Base-by-base conservation (phyloP, 768 basidiomycete species). In the Collybia sp. region DNA sequence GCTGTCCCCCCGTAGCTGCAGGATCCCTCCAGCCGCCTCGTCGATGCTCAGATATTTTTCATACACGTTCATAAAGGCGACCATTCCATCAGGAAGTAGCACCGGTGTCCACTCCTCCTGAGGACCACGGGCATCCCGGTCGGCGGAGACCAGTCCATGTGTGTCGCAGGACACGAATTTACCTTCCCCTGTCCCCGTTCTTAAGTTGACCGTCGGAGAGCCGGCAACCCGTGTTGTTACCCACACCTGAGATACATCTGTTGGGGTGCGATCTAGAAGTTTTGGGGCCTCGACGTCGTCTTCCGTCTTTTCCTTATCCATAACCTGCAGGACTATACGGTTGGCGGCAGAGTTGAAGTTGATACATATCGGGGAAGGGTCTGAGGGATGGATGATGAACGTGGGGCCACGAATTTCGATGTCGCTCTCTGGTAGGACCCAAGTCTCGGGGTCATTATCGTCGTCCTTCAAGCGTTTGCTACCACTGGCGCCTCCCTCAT, bases 91-190 rank as follows among this genome's bases (percentile, higher is more conserved):
- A 9, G 87, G 80, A 17, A 89, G 64, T 46, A 93, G 69, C 18
- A 91, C 77, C 12, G 92, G 86, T 2, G 86, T 88, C 89, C 92
- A 96, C 64, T 94, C 93, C 63, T 96, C 93, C 63, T 95, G 90
- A 3, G 89, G 87, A 1, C 93, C 93, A 30, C 93, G 78, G 19
- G 93, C 93, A 58, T 96, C 93, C 39, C 88, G 73, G 59, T 90
- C 85, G 37, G 88, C 84, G 52, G 84, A 80, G 12, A 95, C 85
- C 15, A 92, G 70, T 6, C 93, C 93, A 56, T 90, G 82, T 50
- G 83, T 75, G 68, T 94, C 90, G 65, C 86, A 89, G 6, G 88
- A 91, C 40, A 96, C 68, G 62, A 93, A 96, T 65, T 93, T 93
- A 9, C 90, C 90, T 60, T 88, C 88, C 17, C 88, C 88, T n/a